Base-by-base conservation (phyloP, 768 basidiomycete genomes). In the Calocera cornea region DNA sequence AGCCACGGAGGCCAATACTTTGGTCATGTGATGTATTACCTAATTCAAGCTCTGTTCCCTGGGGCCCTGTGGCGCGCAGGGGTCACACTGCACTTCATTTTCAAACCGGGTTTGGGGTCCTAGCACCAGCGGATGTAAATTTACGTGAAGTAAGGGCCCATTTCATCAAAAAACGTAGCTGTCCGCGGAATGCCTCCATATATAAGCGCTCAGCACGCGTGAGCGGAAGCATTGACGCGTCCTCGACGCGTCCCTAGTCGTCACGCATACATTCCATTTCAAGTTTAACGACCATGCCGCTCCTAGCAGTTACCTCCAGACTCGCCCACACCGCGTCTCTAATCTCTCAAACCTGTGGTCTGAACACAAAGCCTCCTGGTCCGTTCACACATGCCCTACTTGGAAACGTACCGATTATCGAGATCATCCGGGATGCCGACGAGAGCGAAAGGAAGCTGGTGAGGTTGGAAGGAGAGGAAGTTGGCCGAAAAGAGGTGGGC, bases 161-260 rank as follows among this genome's bases (percentile, higher is more conserved):
- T 17, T 10, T 29, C 54, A 27, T 29, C 16, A 16, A 27, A 2
- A 22, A 33, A 8, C 2, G 31, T 60, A 2, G 10, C 31, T 33
- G 31, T 7, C 5, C 24, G 11, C 54, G 22, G 31, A 5, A 7
- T 5, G 3, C 5, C 44, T 24, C 5, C 8, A 3, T 47, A 19
- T 24, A 47, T 47, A 47, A 47, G 44, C 44, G 44, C 44, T 24
- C 44, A 47, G 24, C 16, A 29, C 54, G 54, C 54, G 54, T 60
- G 27, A 27, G 31, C 44, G 44, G 44, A 47, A 47, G 44, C 54
- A 60, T 60, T 60, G 54, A 60, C 54, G 54, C 54, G 54, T 60
- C 44, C 8, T 24, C 54, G 54, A 60, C 54, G 54, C 54, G 54
- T 60, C 54, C 54, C 54, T 5, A 14, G 36, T n/a, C n/a, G n/a